Evolutionary conservation across 768 basidiomycete genomes (phyloP), one percentile per base, ranked within the genome.

Genomic region (Clitopilus passeckerianus): DNA sequence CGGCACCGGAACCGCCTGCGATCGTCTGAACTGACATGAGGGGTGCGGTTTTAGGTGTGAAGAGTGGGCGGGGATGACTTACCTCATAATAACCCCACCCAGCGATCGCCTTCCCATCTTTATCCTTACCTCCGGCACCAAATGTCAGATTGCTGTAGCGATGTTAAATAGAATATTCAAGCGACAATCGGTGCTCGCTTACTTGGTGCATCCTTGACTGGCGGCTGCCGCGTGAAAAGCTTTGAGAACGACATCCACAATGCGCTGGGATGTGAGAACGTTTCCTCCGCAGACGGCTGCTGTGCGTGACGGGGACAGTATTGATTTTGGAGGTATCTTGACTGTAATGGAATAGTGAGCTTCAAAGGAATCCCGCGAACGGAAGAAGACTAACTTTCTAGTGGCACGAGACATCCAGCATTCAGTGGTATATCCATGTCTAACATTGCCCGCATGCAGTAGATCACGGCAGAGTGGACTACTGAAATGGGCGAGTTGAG

Each of bases 201-300:
- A 92, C 92, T 95, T 95, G 52, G 92, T 95, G 66, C 92, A 93
- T 1, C 95, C 95, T 69, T 97, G 95, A 66, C 91, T 93, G 0
- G 94, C 95, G 16, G 94, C 93, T 53, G 87, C 89, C 2, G 93
- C 94, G 65, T 90, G 83, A 77, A 98, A 97, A 0, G 95, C 94
- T 70, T 90, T 93, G 34, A 98, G 76, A 34, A 98, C 90, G 1
- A 95, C 93, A 68, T 98, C 95, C 1, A 95, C 92, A 50, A 96
- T 91, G n/a, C 95, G 81, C 68, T 96, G 95, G 5, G 88, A 91
- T 3, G 93, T 95, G 50, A 93, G 75, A 1, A 95, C 93, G 68
- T 97, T 98, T 10, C 95, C 95, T 30, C 91, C 94, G 63, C 93
- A 95, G 5, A 96, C 93, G 0, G 95, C 95, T 9, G 91, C 92